Evolutionary conservation across 1,284 basidiomycete species (phyloP), one percentile per base, ranked within the genome.

Genomic region (Ganoderma sinense): DNA sequence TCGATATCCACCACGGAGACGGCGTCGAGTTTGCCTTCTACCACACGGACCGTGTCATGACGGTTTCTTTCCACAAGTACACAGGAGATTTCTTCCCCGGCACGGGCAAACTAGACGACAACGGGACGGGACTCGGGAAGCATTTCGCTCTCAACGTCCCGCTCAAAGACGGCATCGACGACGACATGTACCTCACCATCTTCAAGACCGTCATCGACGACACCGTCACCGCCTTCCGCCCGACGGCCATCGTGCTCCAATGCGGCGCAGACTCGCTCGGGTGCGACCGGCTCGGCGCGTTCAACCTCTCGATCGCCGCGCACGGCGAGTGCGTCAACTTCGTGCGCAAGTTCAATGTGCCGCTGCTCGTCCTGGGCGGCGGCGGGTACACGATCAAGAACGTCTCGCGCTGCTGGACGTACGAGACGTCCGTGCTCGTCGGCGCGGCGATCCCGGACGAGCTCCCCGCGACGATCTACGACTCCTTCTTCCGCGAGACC

Each of bases 41-140:
- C 82, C 94, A 97, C 76, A 95, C 96, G 45, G 97, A 99, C 77
- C 92, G 98, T 29, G 97, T 99, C 69, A 94, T 99, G 89, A 99
- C 98, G 0, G 95, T 98, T 26, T 99, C 97, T 0, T 99, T 99
- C 82, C 97, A 99, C 87, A 99, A 99, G 82, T 99, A 98, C 83
- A 97, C 95, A 2, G 96, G 96, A 71, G 96, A 98, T 78, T 99
- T 99, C 85, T 99, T 99, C 82, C 97, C 97, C 0, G 96, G 96
- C 0, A 98, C 97, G 0, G 97, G 97, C 18, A 96, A 97, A 79
- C 86, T 97, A 14, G 94, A 96, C 76, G 97, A 98, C 82, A 94
- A 95, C 69, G 93, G 95, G n/a, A 87, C 88, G 23, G 91, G 90
- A 18, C 80, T 92, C 2, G 98, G 97, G 67, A 98, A 98, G 83